Evolutionary conservation across 768 basidiomycete genomes (phyloP), one percentile per base, ranked within the genome.

Genomic region (Pholiota molesta): DNA sequence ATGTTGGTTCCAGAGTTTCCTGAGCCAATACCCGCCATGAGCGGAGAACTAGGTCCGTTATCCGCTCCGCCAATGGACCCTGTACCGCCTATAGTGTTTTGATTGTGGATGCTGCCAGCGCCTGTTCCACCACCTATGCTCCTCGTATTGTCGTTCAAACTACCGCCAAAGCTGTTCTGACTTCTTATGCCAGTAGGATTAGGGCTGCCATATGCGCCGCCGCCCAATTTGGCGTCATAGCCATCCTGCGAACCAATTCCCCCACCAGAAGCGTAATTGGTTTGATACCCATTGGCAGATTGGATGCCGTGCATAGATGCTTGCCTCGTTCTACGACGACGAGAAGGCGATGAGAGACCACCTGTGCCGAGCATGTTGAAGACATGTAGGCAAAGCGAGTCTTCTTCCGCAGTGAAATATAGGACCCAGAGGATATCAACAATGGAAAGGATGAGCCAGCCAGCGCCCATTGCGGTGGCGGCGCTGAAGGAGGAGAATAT

Each of bases 371-470:
- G 78, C n/a, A 86, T 83, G 74, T 94, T 95, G 84, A 97, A 93
- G 65, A 97, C 68, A 75, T 95, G 85, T 54, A 95, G 84, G 29
- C 83, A 76, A 65, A 94, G 87, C 0, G 95, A 94, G 71, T 96
- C 95, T 69, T 97, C 95, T 70, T 98, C 96, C 1, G 96, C 93
- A 2, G 96, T 97, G 76, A 99, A 97, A 80, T 94, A 97, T 62
- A 98, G 86, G 14, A 96, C 87, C 97, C 97, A 99, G 62, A 99
- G 77, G 72, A 99, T 92, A 81, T 99, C 83, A 60, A 96, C 92
- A 64, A 98, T 85, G 33, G 95, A 80, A 57, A 97, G 85, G 64
- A 99, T 87, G 68, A 99, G 85, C 93, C 94, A 99, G 62, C 97
- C 97, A 3, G 92, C 94, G 29, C 91, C 90, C 82, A 95, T 88